A percentile compares a stretch with the other conserved stretches of the same genome.
These are phyloP conservation scores for Sedum album DNA, from an alignment of 164 flowering plant species.

Conservation along the genomic window DNA sequence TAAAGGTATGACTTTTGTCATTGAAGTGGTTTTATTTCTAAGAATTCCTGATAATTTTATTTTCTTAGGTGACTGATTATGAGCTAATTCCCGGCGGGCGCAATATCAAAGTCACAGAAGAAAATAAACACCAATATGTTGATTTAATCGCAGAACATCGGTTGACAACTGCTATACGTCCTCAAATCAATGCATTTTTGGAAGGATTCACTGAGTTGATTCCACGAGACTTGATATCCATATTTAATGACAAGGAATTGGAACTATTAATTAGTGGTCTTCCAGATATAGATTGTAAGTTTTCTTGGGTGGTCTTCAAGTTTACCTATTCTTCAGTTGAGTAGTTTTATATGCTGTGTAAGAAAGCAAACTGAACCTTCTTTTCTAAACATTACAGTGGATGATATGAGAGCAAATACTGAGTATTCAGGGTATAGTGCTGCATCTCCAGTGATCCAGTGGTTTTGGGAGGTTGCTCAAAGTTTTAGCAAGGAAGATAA, in stretches of 20 bases:
- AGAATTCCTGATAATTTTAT: background rate
- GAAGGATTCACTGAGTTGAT: conserved; percentile 93
- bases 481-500: conserved; percentile 93
- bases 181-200: conserved; percentile 93
- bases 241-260: conserved; percentile 89
- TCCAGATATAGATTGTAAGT: conserved; percentile 95
- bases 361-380: background rate
- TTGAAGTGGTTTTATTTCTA: background rate
- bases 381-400: conserved; percentile 47
- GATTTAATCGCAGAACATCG: conserved; percentile 88
- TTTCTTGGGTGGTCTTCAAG: background rate
- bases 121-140: conserved; percentile 89
- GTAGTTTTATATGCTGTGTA: background rate
- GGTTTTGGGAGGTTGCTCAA: conserved; percentile 99
- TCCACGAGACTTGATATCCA: conserved; percentile 65
- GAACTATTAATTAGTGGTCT: conserved; percentile 93
- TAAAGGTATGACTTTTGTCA: background rate
- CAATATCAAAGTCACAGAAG: conserved; percentile 85
- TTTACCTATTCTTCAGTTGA: background rate
- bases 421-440: conserved; percentile 95
- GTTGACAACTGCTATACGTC: conserved; percentile 93
- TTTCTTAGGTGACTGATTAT: conserved; percentile 85
- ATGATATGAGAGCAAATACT: conserved; percentile 90
- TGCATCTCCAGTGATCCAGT: conserved; percentile 85
- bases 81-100: conserved; percentile 91